Evolutionary conservation across 176 grass and related monocot species (phyloP), one percentile per base, ranked within the genome.

Genomic region (Aegilops umbellulata): DNA sequence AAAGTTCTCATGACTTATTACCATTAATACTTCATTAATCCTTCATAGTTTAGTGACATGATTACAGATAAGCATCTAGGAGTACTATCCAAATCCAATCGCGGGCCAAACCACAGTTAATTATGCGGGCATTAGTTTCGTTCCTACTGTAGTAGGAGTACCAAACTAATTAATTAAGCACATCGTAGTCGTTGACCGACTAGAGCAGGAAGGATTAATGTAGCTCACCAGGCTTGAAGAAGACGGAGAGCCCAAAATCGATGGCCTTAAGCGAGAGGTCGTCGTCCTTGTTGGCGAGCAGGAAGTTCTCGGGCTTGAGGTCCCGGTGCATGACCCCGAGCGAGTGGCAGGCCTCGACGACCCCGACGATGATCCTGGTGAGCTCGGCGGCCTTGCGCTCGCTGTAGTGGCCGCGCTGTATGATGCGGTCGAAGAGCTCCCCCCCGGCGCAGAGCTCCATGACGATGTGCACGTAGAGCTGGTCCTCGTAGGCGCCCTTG

Each of bases 401-500:
- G 84, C 97, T 99, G 92, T 96, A 99, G 81, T 99, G 97, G 0
- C 97, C 97, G 2, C 94, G 89, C 82, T 99, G 85, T 5, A 99
- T 97, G 82, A 99, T 99, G 20, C 97, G 93, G 82, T 99, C 97
- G 77, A 99, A 99, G 57, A 99, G 97, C 89, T 99, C 97, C 0
- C 97, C 97, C 0, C 97, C 97, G 42, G 90, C 91, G 79, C 97
- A 99, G 74, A 99, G 90, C 83, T 99, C 97, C 97, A 99, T 99
- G 74, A 99, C 94, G 79, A 99, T 99, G 88, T 99, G 92, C 41
- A 99, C 97, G 77, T 83, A 96, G 70, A 90, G 72, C 81, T 88
- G 81, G 79, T 99, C 97, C 90, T 99, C 97, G 84, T 88, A 99
- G 0, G 97, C 97, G 32, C 97, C 97, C 84, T 99, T 99, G 88